Conservation (phyloP, 176 grass and related monocot genomes). For the Avena insularis region DNA sequence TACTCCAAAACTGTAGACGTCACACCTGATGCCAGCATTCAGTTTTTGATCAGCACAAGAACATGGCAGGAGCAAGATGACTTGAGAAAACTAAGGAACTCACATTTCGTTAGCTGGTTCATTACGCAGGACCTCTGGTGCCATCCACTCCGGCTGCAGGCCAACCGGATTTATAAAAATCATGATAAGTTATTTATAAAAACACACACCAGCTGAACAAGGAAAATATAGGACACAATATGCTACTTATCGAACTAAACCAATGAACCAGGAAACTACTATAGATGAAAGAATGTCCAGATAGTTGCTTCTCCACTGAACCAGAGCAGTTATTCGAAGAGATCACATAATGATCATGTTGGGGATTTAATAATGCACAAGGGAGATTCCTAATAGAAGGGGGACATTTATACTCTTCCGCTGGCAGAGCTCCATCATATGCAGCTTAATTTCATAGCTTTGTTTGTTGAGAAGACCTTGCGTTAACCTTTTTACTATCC, state of each 20-base stretch:
- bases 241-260: slow-evolving; percentile 17
- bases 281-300: neutral
- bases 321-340: slow-evolving; percentile 12
- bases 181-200: neutral
- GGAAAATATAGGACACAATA: slow-evolving; percentile 15
- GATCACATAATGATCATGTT: neutral
- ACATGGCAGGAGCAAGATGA: slow-evolving; percentile 27
- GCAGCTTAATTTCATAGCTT: slow-evolving; percentile 11
- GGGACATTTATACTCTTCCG: neutral
- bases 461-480: neutral
- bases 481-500: neutral
- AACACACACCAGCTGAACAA: slow-evolving; percentile 31
- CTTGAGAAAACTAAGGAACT: slow-evolving; percentile 42
- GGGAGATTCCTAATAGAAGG: neutral
- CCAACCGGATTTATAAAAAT: slow-evolving; percentile 37
- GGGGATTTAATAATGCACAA: slow-evolving; percentile 14
- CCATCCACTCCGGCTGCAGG: slow-evolving; percentile 99
- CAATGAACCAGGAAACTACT: neutral
- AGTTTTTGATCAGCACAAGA: slow-evolving; percentile 23
- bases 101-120: slow-evolving; percentile 96
- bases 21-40: slow-evolving; percentile 67
- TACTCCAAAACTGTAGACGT: slow-evolving; percentile 98
- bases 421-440: neutral
- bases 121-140: slow-evolving; percentile 93
- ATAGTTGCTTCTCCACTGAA: slow-evolving; percentile 10